Base-by-base conservation (phyloP, 441 rosid genomes). In the Brassica hybrid region DNA sequence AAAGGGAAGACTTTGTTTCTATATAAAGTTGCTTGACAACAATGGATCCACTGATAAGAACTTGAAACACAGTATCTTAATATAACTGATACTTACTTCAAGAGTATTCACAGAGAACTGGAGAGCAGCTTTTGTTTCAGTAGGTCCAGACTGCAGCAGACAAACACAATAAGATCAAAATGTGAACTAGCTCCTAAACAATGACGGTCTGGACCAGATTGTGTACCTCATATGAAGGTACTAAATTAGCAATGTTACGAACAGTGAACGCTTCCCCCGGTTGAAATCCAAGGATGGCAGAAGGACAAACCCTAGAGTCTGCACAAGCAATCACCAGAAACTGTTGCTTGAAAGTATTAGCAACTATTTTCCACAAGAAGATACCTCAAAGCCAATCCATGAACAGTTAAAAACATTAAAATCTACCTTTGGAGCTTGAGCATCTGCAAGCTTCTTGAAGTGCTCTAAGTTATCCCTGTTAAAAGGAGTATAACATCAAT, bases 231-330 rank as follows among this genome's bases (percentile, higher is more conserved):
- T 73, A 87, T 2, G 91, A 72, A 18, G 98, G 98, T 74, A 95
- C 96, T 85, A 95, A 64, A 82, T 95, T 95, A 2, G 97, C 98
- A 74, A 95, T 88, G 78, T 93, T 95, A 13, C 98, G 96, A 65
- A 93, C 89, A 14, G 84, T 86, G 85, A 95, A 95, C 63, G 99
- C 95, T 83, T 91, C 99, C 56, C 99, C 99, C 11, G 99, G 99
- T 86, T 90, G 91, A 80, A 93, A 91, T 81, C 99, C 99, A 21
- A 94, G 82, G 74, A 91, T 65, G 58, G 77, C 86, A 12, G 99
- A 91, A 74, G 99, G 99, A 79, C 99, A 95, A 75, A 95, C 98
- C 83, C 98, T 89, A 60, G 99, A 95, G 82, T 95, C 99, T 62
- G 91, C 97, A 86, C 99, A 95, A 75, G 99, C 94, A 80, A 93